These are phyloP conservation scores for Polytrichum commune DNA, from an alignment of 225 moss, liverwort and hornwort genomes.

Conservation along the genomic window DNA sequence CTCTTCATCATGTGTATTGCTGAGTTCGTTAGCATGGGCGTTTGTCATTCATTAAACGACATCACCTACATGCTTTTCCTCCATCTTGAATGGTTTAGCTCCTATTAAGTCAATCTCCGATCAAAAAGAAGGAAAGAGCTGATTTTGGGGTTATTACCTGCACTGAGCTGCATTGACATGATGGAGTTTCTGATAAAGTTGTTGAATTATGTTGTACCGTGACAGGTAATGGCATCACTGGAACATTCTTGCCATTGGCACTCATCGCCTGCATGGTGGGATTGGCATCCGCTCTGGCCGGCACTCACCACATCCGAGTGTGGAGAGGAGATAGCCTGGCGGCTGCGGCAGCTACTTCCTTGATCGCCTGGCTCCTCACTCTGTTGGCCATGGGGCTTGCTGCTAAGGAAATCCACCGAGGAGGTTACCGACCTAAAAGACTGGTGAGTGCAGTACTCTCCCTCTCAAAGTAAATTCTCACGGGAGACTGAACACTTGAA, in stretches of 20 bases:
- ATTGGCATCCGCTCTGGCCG: conserved; percentile 1
- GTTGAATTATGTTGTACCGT: neutral
- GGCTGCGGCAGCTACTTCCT: conserved; percentile 1
- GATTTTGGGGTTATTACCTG: too few relatives aligned
- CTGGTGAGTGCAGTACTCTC: conserved; percentile 1
- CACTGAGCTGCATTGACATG: too few relatives aligned
- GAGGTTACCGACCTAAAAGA: conserved; percentile 3
- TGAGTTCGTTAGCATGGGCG: too few relatives aligned
- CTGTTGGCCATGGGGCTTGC: conserved; percentile 13
- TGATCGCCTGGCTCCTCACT: conserved; percentile 14
- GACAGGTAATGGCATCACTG: neutral
- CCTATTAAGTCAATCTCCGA: too few relatives aligned
- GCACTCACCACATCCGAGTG: conserved; percentile 5
- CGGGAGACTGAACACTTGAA: too few relatives aligned
- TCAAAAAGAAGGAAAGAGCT: too few relatives aligned
- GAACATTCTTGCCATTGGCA: neutral
- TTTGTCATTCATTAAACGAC: too few relatives aligned
- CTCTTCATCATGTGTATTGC: too few relatives aligned
- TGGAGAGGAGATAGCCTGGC: conserved; percentile 4
- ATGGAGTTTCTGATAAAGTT: neutral
- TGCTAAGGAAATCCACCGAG: conserved; percentile 8
- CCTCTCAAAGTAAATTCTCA: too few relatives aligned
- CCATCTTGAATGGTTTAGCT: too few relatives aligned
- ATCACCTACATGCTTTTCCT: too few relatives aligned
- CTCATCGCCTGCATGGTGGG: conserved; percentile 11